Conservation (phyloP, 2,329 filamentous ascomycete genomes). For the Lasiodiplodia theobromae region DNA sequence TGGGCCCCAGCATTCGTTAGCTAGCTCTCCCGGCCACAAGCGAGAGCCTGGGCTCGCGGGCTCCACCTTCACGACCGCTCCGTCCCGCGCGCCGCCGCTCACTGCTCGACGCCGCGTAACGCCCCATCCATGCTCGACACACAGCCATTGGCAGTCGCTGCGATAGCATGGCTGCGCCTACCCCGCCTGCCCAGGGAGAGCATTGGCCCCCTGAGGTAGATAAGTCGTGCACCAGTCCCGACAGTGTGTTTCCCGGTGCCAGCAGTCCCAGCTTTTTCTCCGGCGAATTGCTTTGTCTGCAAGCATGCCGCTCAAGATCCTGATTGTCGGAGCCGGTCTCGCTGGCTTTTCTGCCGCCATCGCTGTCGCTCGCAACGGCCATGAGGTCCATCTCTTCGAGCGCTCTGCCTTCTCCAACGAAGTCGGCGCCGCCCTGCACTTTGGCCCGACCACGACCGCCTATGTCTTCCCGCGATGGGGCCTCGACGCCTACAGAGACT, state of each 20-base stretch:
- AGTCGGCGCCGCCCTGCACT: slow-evolving; percentile 51
- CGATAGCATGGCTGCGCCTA: not conserved
- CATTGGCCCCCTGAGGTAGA: slow-evolving; percentile 12
- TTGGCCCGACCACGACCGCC: slow-evolving; percentile 48
- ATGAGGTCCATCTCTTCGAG: slow-evolving; percentile 37
- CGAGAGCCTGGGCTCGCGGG: not conserved
- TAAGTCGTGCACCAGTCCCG: slow-evolving; percentile 23
- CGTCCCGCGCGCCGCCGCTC: slow-evolving; percentile 6
- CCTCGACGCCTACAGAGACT: slow-evolving; percentile 38
- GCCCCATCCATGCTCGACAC: not conserved
- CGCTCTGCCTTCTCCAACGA: slow-evolving; percentile 47
- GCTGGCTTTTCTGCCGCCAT: slow-evolving; percentile 37
- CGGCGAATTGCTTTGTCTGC: slow-evolving; percentile 14
- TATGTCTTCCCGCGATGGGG: slow-evolving; percentile 45
- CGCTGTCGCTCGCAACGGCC: slow-evolving; percentile 34
- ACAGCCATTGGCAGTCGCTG: slow-evolving; percentile 1
- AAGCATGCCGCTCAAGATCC: slow-evolving; percentile 29
- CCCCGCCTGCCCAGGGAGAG: not conserved
- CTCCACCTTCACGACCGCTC: slow-evolving; percentile 15
- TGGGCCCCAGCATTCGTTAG: not conserved
- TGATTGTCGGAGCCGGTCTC: slow-evolving; percentile 37
- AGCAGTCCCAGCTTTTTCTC: slow-evolving; percentile 4
- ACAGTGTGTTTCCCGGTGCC: slow-evolving; percentile 1
- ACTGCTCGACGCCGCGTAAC: slow-evolving; percentile 18
- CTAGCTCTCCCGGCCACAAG: not conserved